Evolutionary conservation across 495 filamentous ascomycete species (phyloP).

Genomic region (Penicillium pulvis): DNA sequence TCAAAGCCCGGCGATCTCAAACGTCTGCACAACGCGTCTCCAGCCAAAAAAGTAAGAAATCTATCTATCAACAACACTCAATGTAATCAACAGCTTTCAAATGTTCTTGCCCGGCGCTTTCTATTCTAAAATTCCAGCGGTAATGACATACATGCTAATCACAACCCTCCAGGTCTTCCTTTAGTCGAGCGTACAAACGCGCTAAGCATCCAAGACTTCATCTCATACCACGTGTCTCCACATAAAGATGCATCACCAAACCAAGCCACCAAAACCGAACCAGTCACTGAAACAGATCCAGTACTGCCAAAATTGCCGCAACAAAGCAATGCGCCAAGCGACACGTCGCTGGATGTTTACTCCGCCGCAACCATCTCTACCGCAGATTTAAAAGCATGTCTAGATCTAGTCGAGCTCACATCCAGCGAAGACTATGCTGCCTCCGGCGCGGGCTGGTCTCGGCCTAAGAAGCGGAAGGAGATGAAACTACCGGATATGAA

Average conservation of each 20-base stretch:
- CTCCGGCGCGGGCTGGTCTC: constrained; percentile 69
- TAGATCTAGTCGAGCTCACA: constrained; percentile 69
- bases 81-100: neutral
- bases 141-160: constrained; percentile 7
- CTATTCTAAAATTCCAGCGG: neutral
- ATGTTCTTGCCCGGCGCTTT: neutral
- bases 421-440: constrained; percentile 65
- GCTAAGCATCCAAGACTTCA: constrained; percentile 37
- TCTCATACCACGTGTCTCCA: constrained; percentile 31
- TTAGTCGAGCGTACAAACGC: constrained; percentile 49
- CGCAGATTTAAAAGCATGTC: constrained; percentile 65
- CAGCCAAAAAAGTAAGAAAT: constrained; percentile 20
- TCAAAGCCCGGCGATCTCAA: constrained; percentile 11
- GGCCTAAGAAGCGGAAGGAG: constrained; percentile 67
- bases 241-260: neutral
- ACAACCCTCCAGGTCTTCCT: constrained; percentile 22
- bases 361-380: constrained; percentile 47
- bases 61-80: neutral
- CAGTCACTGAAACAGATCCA: neutral
- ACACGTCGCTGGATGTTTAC: constrained; percentile 38
- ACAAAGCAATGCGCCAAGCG: neutral
- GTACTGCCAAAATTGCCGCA: neutral
- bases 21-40: constrained; percentile 16
- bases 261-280: neutral
- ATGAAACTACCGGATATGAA: constrained; percentile 73